Evolutionary conservation across 2,329 filamentous ascomycete genomes (phyloP).

Genomic region (Talaromyces amestolkiae): DNA sequence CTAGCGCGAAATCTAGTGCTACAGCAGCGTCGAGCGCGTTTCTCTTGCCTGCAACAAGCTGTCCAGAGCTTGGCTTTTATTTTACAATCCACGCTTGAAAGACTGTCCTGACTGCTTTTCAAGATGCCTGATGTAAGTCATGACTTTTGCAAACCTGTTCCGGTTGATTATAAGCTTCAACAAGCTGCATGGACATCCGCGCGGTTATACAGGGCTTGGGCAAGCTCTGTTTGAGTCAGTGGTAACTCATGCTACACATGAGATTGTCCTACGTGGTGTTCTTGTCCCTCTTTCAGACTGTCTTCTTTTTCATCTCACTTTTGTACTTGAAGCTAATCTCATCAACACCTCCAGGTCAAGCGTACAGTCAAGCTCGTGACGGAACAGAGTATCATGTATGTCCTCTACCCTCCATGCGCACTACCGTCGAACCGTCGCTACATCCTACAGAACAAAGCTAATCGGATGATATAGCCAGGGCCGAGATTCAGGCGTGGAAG

Average conservation of each 20-base stretch:
- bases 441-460: background rate
- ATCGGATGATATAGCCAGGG: constrained; percentile 52
- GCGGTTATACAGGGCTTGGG: background rate
- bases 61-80: background rate
- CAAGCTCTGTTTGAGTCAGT: background rate
- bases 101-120: constrained; percentile 12
- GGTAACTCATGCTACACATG: background rate
- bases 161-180: background rate
- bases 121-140: constrained; percentile 48
- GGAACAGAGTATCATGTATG: constrained; percentile 84
- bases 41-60: background rate
- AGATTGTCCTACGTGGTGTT: background rate
- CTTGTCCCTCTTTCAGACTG: background rate
- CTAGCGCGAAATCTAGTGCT: background rate
- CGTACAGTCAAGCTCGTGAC: constrained; percentile 90
- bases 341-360: constrained; percentile 58
- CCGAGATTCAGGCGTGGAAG: constrained; percentile 76
- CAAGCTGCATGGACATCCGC: background rate
- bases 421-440: background rate
- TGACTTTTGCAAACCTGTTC: background rate
- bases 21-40: background rate
- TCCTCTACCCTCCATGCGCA: constrained; percentile 26
- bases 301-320: background rate
- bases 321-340: constrained; percentile 1
- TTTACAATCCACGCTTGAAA: background rate